A percentile compares a stretch with the other conserved stretches of the same genome.
These are phyloP conservation scores for Suhomyces vadensis DNA, from an alignment of 805 yeast species.

Conservation along the genomic window DNA sequence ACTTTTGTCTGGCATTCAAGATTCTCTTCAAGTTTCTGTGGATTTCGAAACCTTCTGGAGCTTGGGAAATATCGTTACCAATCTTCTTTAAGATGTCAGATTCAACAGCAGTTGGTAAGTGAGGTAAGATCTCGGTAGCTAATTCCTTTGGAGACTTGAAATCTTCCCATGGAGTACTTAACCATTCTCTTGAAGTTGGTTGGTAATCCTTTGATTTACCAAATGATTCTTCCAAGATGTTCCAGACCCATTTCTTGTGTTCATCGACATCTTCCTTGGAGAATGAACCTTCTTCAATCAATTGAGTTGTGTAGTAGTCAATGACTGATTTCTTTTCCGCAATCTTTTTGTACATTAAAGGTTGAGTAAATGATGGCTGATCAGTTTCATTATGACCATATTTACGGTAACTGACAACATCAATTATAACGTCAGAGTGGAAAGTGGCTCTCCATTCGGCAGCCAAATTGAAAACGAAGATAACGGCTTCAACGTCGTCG, in stretches of 20 bases:
- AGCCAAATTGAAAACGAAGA: slow-evolving; percentile 90
- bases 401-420: slow-evolving; percentile 97
- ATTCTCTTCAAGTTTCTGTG: slow-evolving; percentile 97
- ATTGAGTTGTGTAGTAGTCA: slow-evolving; percentile 78
- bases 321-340: slow-evolving; percentile 87
- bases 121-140: slow-evolving; percentile 93
- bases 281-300: slow-evolving; percentile 85
- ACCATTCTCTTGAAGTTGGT: slow-evolving; percentile 95
- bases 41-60: slow-evolving; percentile 85
- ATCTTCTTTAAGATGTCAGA: slow-evolving; percentile 70
- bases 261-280: slow-evolving; percentile 87
- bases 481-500: slow-evolving; percentile 92
- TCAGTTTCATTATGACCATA: slow-evolving; percentile 99
- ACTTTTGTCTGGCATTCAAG: slow-evolving; percentile 79
- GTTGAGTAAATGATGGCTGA: slow-evolving; percentile 98
- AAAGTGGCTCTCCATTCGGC: slow-evolving; percentile 98
- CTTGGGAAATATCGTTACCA: slow-evolving; percentile 75
- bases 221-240: slow-evolving; percentile 86
- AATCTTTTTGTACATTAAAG: slow-evolving; percentile 91
- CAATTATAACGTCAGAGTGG: slow-evolving; percentile 95
- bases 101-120: slow-evolving; percentile 89
- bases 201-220: slow-evolving; percentile 83
- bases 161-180: slow-evolving; percentile 98
- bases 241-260: slow-evolving; percentile 99
- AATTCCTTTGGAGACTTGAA: slow-evolving; percentile 97